Base-by-base conservation (phyloP, 176 grass and related monocot species). In the Triticum monococcum region DNA sequence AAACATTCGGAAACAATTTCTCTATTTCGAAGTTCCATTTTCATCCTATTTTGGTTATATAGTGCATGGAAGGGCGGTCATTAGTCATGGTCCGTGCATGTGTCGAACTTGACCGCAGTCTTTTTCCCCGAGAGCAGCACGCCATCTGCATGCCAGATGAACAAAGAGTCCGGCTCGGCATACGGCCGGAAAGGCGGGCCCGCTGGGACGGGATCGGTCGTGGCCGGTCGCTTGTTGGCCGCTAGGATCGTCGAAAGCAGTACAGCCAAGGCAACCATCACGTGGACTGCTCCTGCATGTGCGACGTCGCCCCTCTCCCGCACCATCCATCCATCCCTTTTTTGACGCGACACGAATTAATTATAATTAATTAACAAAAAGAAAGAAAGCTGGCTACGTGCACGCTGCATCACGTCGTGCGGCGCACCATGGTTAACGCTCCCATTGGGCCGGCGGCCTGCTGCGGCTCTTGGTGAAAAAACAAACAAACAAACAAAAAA, bases 241-340 rank as follows among this genome's bases (percentile, higher is more conserved):
- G 28, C 28, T 37, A 30, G 62, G 8, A 50, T 40, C 46, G 13
- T 64, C 37, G 12, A 48, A 68, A 54, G 50, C 5, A 26, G 33
- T 28, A 68, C 88, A 31, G 7, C 36, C 20, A 77, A 52, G 5
- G 14, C 5, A 69, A 59, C 13, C 63, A 9, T 62, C 83, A 83
- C 83, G 13, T 86, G 79, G 50, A 64, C 83, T 70, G 79, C 54
- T 74, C 28, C 28, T 63, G 69, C 46, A 14, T 18, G 20, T 38
- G 24, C 37, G 17, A 12, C 31, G 50, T 35, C 20, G 59, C 37
- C 41, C 33, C 38, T 28, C 20, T 9, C 3, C 64, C 28, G 24
- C 38, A 16, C 33, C 33, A 33, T 4, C 50, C 50, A 54, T 54
- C 50, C 16, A 54, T 54, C 50, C 16, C 3, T 30, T 2, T 54